Evolutionary conservation across 139 green algal species (phyloP).

Genomic region (Coccomyxa sp.): DNA sequence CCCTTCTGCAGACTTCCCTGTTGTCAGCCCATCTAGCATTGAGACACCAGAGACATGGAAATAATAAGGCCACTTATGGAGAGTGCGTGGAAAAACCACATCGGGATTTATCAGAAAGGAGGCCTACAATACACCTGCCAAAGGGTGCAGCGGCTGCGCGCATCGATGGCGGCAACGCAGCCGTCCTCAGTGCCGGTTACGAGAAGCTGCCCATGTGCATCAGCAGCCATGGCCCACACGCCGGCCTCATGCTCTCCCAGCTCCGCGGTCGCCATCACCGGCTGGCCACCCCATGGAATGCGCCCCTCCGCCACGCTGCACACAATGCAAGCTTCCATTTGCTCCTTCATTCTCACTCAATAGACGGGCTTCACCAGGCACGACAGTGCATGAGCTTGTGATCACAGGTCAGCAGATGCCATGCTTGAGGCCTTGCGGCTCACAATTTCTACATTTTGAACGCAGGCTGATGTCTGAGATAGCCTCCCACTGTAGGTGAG

Average conservation of each 20-base stretch:
- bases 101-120: background rate
- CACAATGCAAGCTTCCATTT: background rate
- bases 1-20: too few relatives aligned
- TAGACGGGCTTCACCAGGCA: too few relatives aligned
- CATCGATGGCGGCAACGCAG: slow-evolving; percentile 50
- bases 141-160: slow-evolving; percentile 18
- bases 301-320: slow-evolving; percentile 51
- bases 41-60: background rate
- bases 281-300: slow-evolving; percentile 50
- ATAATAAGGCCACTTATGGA: background rate
- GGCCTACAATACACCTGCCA: slow-evolving; percentile 10
- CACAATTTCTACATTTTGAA: too few relatives aligned
- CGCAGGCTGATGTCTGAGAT: too few relatives aligned
- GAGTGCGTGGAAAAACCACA: background rate
- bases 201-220: slow-evolving; percentile 24
- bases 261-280: slow-evolving; percentile 21
- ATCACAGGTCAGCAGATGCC: too few relatives aligned
- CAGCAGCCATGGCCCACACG: slow-evolving; percentile 45
- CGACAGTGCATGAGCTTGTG: too few relatives aligned
- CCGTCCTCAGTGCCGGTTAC: slow-evolving; percentile 70
- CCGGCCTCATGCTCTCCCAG: slow-evolving; percentile 43
- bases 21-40: background rate
- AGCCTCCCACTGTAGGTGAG: too few relatives aligned
- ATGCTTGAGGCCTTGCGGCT: too few relatives aligned
- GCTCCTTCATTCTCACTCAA: too few relatives aligned